These are phyloP conservation scores for Castanospermum australe DNA, from an alignment of 306 rosid genomes.

Conservation along the genomic window DNA sequence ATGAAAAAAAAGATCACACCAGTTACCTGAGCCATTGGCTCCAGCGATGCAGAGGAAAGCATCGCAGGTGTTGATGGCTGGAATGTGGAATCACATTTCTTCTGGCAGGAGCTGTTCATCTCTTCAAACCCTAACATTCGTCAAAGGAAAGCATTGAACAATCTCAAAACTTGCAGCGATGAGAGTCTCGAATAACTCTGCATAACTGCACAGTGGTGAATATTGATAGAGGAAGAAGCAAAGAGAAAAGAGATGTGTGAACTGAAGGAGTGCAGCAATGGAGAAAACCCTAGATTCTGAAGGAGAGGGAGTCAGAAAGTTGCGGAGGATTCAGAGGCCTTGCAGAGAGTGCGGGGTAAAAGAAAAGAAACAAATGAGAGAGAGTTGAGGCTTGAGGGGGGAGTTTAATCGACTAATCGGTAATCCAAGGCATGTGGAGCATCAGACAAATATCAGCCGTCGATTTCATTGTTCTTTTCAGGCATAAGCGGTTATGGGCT, in stretches of 20 bases:
- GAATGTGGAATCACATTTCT: conserved; percentile 26
- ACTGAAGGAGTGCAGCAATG: background rate
- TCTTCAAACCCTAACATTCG: background rate
- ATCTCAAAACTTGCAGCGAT: background rate
- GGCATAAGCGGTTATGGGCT: background rate
- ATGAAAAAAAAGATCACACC: background rate
- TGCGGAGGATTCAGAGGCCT: too few species aligned
- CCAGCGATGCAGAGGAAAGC: background rate
- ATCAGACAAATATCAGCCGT: background rate
- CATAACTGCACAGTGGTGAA: background rate
- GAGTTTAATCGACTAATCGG: too few species aligned
- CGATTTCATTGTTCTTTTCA: background rate
- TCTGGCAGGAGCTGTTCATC: conserved; percentile 19
- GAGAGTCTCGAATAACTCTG: background rate
- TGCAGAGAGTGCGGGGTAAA: background rate
- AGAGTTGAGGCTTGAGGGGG: too few species aligned
- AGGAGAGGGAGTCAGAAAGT: background rate
- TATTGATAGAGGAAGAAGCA: background rate
- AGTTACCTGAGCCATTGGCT: conserved; percentile 20
- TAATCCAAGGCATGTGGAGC: conserved; percentile 19
- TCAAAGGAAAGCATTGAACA: too few species aligned
- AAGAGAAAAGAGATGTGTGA: too few species aligned
- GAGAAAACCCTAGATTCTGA: conserved; percentile 6
- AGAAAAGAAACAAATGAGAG: too few species aligned
- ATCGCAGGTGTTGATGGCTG: conserved; percentile 6